Evolutionary conservation across 129 eudicot genomes (phyloP).

Genomic region (Rutidosis leptorrhynchoides): DNA sequence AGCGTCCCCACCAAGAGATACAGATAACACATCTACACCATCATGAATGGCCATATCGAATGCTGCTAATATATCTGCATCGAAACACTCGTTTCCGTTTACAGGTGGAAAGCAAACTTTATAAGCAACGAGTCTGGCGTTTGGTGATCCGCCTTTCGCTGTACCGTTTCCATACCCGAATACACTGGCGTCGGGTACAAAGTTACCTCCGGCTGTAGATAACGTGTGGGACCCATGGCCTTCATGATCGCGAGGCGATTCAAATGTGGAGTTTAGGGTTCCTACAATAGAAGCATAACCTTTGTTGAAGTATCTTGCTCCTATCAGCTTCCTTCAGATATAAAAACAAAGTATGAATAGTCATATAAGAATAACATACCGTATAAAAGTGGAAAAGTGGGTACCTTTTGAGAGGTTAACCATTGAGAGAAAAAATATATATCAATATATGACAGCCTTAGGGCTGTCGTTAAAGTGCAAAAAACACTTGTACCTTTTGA

Average conservation of each 20-base stretch:
- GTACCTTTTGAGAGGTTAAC: neutral
- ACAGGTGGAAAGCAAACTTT: conserved; percentile 81
- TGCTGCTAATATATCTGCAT: conserved; percentile 86
- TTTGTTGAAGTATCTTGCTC: conserved; percentile 89
- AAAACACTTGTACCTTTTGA: too few relatives aligned
- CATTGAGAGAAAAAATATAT: neutral
- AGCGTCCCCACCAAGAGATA: conserved; percentile 83
- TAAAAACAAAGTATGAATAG: conserved; percentile 12
- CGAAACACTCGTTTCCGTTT: conserved; percentile 65
- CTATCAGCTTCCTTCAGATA: conserved; percentile 74
- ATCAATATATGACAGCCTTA: too few relatives aligned
- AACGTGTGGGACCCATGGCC: conserved; percentile 97
- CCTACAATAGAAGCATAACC: conserved; percentile 68
- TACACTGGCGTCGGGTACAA: conserved; percentile 62
- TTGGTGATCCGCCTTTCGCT: conserved; percentile 95
- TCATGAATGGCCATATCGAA: conserved; percentile 86
- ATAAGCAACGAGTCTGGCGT: conserved; percentile 82
- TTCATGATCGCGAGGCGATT: conserved; percentile 68
- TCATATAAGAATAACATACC: neutral
- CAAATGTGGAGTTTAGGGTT: conserved; percentile 41
- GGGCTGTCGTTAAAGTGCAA: too few relatives aligned
- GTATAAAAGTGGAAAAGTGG: neutral
- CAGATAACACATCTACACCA: conserved; percentile 85
- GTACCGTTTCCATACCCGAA: conserved; percentile 77
- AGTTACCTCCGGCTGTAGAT: conserved; percentile 93